Base-by-base conservation (phyloP, 2,329 filamentous ascomycete species). In the Gyromitra esculenta region DNA sequence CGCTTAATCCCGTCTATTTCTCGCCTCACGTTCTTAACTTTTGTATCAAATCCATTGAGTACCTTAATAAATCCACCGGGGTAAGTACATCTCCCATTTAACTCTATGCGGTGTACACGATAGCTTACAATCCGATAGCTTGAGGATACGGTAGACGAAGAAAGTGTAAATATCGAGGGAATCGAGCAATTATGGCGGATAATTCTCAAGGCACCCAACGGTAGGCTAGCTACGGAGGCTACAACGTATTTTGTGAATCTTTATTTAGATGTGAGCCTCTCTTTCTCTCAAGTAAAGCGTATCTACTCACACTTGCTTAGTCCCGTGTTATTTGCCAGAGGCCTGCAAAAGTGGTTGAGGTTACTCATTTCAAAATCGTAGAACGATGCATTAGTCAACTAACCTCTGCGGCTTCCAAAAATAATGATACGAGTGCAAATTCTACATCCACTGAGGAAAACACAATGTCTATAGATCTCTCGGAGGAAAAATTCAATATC, bases 151-250 rank as follows among this genome's bases (percentile, higher is more conserved):
- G 64, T 69, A 15, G 76, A 69, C n/a, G 66, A 67, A 6, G 84
- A 86, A n/a, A 84, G 86, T 9, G 82, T 88, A 37, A 85, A 87
- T 79, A 87, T 85, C 77, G 87, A 83, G 79, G 88, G 84, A 35
- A 85, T 88, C 56, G 91, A 96, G 80, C 88, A 94, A 73, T 85
- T 97, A n/a, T 97, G 94, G 94, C 89, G 89, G 31, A 89, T 97
- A 80, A 89, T 95, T 43, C 85, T 97, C 68, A 90, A 88, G 15
- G 89, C 92, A 1, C 89, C 89, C 4, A 85, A 88, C 48, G 85
- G 87, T 48, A 88, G 86, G 0, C 89, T 96, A 62, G 92, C 92
- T 79, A 86, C 87, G 21, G 84, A 86, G 67, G 91, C 92, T 0
- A 93, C 91, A 39, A 86, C 86, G 65, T 89, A 90, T 25, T 88